Base-by-base conservation (phyloP, 306 rosid genomes). In the Gillenia trifoliata region DNA sequence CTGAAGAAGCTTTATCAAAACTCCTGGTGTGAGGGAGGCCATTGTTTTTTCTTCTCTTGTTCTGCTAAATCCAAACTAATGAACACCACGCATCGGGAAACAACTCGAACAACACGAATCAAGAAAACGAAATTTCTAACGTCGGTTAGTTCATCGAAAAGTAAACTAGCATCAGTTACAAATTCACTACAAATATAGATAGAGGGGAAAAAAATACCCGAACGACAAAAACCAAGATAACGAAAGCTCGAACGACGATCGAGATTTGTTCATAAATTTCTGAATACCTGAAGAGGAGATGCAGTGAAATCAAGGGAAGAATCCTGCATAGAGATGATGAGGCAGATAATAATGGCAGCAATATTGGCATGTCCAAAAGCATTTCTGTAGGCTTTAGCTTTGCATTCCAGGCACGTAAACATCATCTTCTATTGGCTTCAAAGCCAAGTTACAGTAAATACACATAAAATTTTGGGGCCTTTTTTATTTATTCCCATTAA, bases 11-110 rank as follows among this genome's bases (percentile, higher is more conserved):
- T 94, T 94, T 45, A 90, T 78, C 19, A 94, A 84, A 31, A 92
- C 93, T 78, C 99, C 97, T 22, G 97, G 92, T 67, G 80, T 82
- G 49, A 94, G 92, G 56, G 96, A 94, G 43, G 95, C 96, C 98
- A 94, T 94, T 71, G 66, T 74, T 73, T 71, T 31, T 36, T 45
- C 73, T 78, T 20, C 52, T 77, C 28, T 31, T 45, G 52, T 55
- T 77, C 31, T 40, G 30, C 57, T 66, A 66, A 59, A 67, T 63
- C 65, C 65, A 82, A 34, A 55, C 19, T 8, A 26, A 23, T 6
- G 19, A 52, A 25, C 59, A 10, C 29, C 33, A 6, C 62, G n/a
- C 30, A 50, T 20, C 10, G 19, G 0, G 52, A 45, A 45, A 50
- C 33, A 50, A 61, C 31, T 25, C 29, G 2, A 23, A 61, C 36